Conservation (phyloP, 441 rosid species). For the Croton laevigatus region DNA sequence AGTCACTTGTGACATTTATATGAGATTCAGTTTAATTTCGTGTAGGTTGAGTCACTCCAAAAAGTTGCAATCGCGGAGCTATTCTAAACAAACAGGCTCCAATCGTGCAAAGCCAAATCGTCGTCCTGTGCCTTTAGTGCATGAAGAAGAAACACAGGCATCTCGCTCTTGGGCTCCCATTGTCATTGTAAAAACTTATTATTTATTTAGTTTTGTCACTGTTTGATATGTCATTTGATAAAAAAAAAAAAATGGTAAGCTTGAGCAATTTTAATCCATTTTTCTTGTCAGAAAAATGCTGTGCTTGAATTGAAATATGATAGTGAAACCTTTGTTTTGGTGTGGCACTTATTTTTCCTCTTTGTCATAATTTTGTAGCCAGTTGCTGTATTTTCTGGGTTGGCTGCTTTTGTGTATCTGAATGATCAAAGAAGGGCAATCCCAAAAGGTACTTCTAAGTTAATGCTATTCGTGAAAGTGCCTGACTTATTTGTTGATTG, state of each 20-base stretch:
- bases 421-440: conserved; percentile 76
- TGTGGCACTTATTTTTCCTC: not conserved
- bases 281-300: not conserved
- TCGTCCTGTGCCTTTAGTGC: conserved; percentile 23
- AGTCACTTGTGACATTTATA: not conserved
- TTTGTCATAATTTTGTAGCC: conserved; percentile 46
- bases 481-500: too few relatives aligned
- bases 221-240: conserved; percentile 8
- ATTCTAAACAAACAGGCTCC: conserved; percentile 41
- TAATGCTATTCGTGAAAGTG: too few relatives aligned
- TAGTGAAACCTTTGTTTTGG: not conserved
- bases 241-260: not conserved
- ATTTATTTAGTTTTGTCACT: not conserved
- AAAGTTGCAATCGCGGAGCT: conserved; percentile 46
- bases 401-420: conserved; percentile 47
- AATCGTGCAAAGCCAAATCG: conserved; percentile 23
- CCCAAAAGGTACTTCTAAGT: conserved; percentile 47
- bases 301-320: not conserved
- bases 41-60: conserved; percentile 51
- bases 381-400: conserved; percentile 47
- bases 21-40: conserved; percentile 14
- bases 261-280: too few relatives aligned
- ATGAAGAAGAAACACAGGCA: conserved; percentile 37
- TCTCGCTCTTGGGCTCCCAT: conserved; percentile 39
- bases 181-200: conserved; percentile 37